These are phyloP conservation scores for Petunia secreta DNA, from an alignment of 257 asterid genomes.

Conservation along the genomic window DNA sequence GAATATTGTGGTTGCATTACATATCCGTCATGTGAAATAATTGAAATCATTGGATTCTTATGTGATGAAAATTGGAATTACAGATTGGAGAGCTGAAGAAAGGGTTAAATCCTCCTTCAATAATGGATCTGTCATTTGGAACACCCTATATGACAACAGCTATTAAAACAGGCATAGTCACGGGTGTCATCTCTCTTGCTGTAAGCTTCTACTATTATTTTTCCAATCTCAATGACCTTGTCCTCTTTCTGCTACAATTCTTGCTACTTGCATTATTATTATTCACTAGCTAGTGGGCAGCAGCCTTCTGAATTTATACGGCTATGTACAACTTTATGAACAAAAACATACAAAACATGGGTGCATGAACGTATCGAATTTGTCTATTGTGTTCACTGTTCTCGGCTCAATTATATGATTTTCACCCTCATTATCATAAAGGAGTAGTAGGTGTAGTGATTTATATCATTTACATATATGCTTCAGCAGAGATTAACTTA, in stretches of 20 bases:
- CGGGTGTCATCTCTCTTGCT: slow-evolving; percentile 88
- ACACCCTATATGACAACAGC: slow-evolving; percentile 62
- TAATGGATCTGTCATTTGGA: slow-evolving; percentile 82
- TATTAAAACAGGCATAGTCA: slow-evolving; percentile 90
- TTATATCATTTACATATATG: too few species aligned
- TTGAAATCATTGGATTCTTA: slow-evolving; percentile 4
- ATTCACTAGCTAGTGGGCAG: not conserved
- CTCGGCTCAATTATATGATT: too few species aligned
- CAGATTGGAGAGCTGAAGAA: slow-evolving; percentile 94
- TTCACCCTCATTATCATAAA: too few species aligned
- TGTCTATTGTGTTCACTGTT: too few species aligned
- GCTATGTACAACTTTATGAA: not conserved
- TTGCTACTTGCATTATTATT: slow-evolving; percentile 18
- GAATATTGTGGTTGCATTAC: not conserved
- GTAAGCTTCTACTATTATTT: slow-evolving; percentile 45
- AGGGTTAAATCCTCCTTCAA: slow-evolving; percentile 89
- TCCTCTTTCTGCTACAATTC: not conserved
- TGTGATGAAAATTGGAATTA: slow-evolving; percentile 19
- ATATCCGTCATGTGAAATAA: not conserved
- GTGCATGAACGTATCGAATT: not conserved
- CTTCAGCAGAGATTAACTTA: too few species aligned
- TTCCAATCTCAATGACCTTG: not conserved
- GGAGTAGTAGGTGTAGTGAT: too few species aligned
- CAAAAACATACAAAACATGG: not conserved
- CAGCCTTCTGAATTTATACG: too few species aligned